Base-by-base conservation (phyloP, 441 rosid genomes). In the Populus tomentosa region DNA sequence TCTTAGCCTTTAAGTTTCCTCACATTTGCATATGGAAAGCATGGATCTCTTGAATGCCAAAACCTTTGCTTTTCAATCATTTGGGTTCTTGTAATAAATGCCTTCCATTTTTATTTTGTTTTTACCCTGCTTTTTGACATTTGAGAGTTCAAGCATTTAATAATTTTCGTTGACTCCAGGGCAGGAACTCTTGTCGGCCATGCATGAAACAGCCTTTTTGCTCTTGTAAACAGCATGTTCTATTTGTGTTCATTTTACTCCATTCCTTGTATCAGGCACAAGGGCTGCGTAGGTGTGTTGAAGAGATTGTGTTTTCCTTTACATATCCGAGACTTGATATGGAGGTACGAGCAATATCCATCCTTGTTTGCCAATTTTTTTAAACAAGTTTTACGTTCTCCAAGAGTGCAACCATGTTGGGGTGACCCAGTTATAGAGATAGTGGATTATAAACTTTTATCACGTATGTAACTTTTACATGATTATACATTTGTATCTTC, bases 321-420 rank as follows among this genome's bases (percentile, higher is more conserved):
- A 82, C 97, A 4, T 94, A 96, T 85, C 99, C 99, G 42, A 94
- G 98, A 83, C 90, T 96, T 72, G 99, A 96, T 84, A 87, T 90
- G 90, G 97, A 92, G 98, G 96, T 92, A 56, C 36, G 87, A 78
- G 61, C 69, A 65, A n/a, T 50, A 14, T 10, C 10, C 53, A 0
- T 40, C 35, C 59, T n/a, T 63, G 16, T 56, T 7, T 42, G 10
- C 35, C 14, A 0, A 7, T 66, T 7, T 32, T 61, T n/a, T 35
- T 18, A 56, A 30, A 38, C 40, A 26, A 62, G 23, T 62, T 70
- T 23, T 33, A 10, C 20, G 67, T 69, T 56, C 16, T 67, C 38
- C 46, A 67, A 36, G 18, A 40, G 42, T 61, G 23, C 18, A 30
- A 20, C 26, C 7, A 38, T 10, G 24, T 53, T 38, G 9, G 56